Evolutionary conservation across 2,329 filamentous ascomycete genomes (phyloP).

Genomic region (Phaeophleospora eucalypticola): DNA sequence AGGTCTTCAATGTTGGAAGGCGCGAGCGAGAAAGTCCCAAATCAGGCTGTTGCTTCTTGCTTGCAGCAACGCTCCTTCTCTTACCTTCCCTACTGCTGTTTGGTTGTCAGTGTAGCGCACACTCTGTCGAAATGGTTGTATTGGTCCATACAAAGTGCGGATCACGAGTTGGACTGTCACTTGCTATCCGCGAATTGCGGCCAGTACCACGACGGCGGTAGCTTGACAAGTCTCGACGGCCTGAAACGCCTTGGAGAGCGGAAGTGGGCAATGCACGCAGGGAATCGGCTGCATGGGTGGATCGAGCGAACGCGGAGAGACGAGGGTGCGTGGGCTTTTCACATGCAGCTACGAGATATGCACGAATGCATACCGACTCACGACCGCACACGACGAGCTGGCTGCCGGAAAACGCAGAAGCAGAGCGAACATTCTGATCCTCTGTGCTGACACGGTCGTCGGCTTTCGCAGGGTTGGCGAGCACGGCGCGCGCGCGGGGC

Average conservation of each 20-base stretch:
- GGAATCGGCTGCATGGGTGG: conserved; percentile 1
- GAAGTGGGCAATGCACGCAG: conserved; percentile 7
- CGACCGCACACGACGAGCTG: not conserved
- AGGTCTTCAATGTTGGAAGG: too few relatives aligned
- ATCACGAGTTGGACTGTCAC: not conserved
- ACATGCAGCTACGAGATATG: not conserved
- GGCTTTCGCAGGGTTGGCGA: not conserved
- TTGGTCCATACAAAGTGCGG: too few relatives aligned
- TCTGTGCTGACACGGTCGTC: not conserved
- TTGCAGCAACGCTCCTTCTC: too few relatives aligned
- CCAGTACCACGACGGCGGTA: conserved; percentile 1
- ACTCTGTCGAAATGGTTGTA: too few relatives aligned
- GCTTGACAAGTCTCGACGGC: not conserved
- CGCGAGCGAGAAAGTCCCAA: too few relatives aligned
- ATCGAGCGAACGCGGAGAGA: not conserved
- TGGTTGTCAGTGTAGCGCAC: too few relatives aligned
- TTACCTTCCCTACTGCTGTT: too few relatives aligned
- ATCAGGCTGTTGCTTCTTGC: too few relatives aligned
- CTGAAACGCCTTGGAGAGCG: conserved; percentile 6
- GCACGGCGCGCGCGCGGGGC: not conserved
- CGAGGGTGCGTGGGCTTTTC: not conserved
- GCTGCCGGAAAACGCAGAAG: not conserved
- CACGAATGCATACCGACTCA: not conserved
- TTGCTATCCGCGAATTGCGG: not conserved
- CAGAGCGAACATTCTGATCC: not conserved